These are phyloP conservation scores for Quercus bicolor DNA, from an alignment of 306 rosid genomes.

Conservation along the genomic window DNA sequence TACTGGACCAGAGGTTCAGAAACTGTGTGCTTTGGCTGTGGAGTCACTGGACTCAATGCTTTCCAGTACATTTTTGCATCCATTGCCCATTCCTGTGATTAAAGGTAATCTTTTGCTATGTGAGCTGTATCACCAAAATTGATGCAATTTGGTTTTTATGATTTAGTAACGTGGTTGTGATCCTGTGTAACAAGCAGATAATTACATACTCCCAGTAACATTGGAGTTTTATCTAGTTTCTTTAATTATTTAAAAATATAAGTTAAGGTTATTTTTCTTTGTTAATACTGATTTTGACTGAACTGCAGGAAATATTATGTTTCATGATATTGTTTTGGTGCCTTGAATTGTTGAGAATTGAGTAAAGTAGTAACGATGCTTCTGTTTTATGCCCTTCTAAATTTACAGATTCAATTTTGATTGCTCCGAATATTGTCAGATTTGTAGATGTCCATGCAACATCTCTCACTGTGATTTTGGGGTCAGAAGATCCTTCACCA, in stretches of 20 bases:
- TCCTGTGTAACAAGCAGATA: not conserved
- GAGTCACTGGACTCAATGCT: constrained; percentile 62
- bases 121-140: not conserved
- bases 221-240: not conserved
- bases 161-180: not conserved
- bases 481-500: constrained; percentile 35
- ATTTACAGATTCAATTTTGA: constrained; percentile 51
- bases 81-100: constrained; percentile 23
- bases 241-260: not conserved
- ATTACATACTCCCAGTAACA: not conserved
- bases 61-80: constrained; percentile 32
- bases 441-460: constrained; percentile 73
- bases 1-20: constrained; percentile 95
- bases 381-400: constrained; percentile 12
- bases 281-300: not conserved
- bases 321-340: not conserved
- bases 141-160: not conserved
- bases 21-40: constrained; percentile 72
- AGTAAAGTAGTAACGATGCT: constrained; percentile 7
- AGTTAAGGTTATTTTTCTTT: not conserved
- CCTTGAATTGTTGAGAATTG: constrained; percentile 11
- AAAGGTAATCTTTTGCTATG: constrained; percentile 45
- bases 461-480: constrained; percentile 57
- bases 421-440: constrained; percentile 51
- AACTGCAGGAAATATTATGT: not conserved